phyloP scores from a whole-genome alignment of 148 eudicot species.

The Agrostemma githago region DNA sequence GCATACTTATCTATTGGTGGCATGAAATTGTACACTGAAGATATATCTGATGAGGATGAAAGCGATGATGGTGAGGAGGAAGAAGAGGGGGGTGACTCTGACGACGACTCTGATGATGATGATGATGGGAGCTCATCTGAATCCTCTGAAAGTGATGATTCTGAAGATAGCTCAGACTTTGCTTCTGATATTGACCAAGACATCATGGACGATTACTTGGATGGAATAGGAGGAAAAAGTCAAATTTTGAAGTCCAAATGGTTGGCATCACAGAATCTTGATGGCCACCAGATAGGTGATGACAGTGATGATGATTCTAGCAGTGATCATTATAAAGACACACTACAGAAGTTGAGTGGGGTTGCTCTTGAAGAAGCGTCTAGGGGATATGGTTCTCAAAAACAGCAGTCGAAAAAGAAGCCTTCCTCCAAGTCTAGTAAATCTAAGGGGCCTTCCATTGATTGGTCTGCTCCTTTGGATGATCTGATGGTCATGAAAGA shows the following conservation, averaged over 20 bases:
- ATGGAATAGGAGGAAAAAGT: constrained; percentile 70
- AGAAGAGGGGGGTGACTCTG: constrained; percentile 37
- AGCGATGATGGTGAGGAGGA: constrained; percentile 41
- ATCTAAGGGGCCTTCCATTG: constrained; percentile 27
- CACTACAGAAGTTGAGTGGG: constrained; percentile 65
- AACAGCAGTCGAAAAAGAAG: constrained; percentile 48
- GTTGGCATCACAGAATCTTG: constrained; percentile 40
- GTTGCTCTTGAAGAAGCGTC: constrained; percentile 86
- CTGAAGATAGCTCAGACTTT: constrained; percentile 46
- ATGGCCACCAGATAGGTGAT: constrained; percentile 21
- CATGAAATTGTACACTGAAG: constrained; percentile 72
- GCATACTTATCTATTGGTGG: constrained; percentile 82
- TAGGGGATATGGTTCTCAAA: constrained; percentile 60
- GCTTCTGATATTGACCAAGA: constrained; percentile 89
- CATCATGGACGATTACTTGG: constrained; percentile 73
- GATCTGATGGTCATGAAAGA: constrained; percentile 81
- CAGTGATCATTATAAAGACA: constrained; percentile 40
- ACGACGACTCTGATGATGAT: constrained; percentile 52
- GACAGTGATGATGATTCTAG: constrained; percentile 44
- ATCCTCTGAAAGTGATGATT: constrained; percentile 58
- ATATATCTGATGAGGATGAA: constrained; percentile 56
- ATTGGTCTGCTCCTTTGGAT: constrained; percentile 55
- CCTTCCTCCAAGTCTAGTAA: constrained; percentile 21
- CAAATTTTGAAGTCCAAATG: constrained; percentile 53
- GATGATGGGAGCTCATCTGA: constrained; percentile 56